Conservation (phyloP, 306 rosid species). For the Styphnolobium japonicum region DNA sequence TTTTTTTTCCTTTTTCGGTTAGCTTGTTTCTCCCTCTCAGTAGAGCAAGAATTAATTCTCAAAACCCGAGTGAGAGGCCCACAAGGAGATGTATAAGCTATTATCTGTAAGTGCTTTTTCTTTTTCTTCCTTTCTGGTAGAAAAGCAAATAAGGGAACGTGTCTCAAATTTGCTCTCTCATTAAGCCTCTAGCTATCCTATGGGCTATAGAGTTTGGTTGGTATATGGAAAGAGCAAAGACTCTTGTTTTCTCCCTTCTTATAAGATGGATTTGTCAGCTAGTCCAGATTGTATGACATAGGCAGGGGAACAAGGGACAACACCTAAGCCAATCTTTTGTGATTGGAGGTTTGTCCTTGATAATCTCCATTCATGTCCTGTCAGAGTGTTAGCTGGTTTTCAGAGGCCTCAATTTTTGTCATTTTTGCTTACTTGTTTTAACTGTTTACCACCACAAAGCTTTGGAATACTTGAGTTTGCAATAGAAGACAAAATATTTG, state of each 20-base stretch:
- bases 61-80: not conserved
- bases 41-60: not conserved
- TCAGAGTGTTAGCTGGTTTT: constrained; percentile 50
- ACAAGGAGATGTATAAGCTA: not conserved
- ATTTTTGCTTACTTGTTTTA: constrained; percentile 23
- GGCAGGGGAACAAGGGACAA: constrained; percentile 29
- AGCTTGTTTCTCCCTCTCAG: not conserved
- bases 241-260: constrained; percentile 38
- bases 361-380: constrained; percentile 36
- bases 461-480: not conserved
- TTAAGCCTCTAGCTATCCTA: not conserved
- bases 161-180: constrained; percentile 24
- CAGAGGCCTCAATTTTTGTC: constrained; percentile 47
- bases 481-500: constrained; percentile 21
- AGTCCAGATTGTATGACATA: constrained; percentile 6
- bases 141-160: not conserved
- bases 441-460: constrained; percentile 21
- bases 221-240: constrained; percentile 46
- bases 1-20: not conserved
- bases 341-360: constrained; percentile 43
- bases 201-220: constrained; percentile 9
- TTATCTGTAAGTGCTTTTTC: not conserved
- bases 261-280: constrained; percentile 19
- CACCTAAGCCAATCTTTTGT: constrained; percentile 23
- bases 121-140: not conserved